Evolutionary conservation across 805 yeast species (phyloP).

Genomic region (Candida oleophila): DNA sequence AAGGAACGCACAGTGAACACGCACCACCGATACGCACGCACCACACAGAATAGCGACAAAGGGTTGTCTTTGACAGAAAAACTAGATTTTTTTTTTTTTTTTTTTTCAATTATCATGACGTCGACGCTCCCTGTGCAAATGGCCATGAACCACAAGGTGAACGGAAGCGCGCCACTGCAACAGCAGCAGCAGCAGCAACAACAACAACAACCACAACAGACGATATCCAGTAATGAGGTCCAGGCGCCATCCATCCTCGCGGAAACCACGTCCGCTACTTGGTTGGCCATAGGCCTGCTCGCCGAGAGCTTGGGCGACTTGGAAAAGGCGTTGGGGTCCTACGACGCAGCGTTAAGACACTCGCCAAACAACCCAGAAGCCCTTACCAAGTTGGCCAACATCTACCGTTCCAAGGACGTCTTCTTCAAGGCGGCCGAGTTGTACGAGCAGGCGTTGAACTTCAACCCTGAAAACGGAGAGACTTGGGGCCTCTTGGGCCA

Average conservation of each 20-base stretch:
- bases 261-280: constrained; percentile 73
- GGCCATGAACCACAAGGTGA: constrained; percentile 14
- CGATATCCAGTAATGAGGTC: constrained; percentile 2
- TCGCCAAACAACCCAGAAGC: constrained; percentile 85
- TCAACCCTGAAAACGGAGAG: constrained; percentile 87
- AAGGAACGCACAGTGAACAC: neutral
- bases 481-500: constrained; percentile 97
- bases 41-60: neutral
- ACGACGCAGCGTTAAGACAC: constrained; percentile 83
- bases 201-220: constrained; percentile 6
- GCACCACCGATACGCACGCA: neutral
- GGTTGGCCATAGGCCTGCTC: constrained; percentile 85
- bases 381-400: constrained; percentile 79
- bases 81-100: too few species aligned
- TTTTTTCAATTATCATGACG: constrained; percentile 17
- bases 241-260: constrained; percentile 19
- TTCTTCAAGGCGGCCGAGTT: constrained; percentile 93
- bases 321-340: constrained; percentile 85
- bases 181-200: constrained; percentile 5
- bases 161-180: constrained; percentile 12
- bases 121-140: constrained; percentile 21
- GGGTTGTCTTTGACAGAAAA: neutral
- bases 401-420: constrained; percentile 84
- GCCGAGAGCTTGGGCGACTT: constrained; percentile 89
- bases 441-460: constrained; percentile 80